These are phyloP conservation scores for Pyrenophora teres DNA, from an alignment of 2,329 filamentous ascomycete genomes.

Conservation along the genomic window DNA sequence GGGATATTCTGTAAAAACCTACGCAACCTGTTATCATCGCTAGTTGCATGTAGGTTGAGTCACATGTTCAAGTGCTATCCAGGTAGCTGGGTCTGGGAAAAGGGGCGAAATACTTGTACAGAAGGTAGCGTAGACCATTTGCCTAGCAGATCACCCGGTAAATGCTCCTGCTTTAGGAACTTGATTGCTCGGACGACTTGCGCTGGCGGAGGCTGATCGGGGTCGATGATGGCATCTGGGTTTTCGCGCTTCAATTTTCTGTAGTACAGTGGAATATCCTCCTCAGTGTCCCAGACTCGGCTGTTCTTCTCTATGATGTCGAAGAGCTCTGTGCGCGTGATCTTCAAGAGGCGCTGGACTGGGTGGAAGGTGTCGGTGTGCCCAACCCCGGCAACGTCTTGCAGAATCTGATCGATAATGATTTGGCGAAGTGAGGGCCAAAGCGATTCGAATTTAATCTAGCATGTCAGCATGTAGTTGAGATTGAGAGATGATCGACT, in stretches of 20 bases:
- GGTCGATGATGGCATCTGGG: slow-evolving; percentile 20
- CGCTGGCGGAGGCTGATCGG: slow-evolving; percentile 16
- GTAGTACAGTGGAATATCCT: slow-evolving; percentile 16
- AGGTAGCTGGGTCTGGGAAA: no score
- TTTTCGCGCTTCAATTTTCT: slow-evolving; percentile 8
- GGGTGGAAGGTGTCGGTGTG: slow-evolving; percentile 12
- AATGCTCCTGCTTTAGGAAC: slow-evolving; percentile 22
- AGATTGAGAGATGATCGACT: neutral
- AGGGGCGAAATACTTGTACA: slow-evolving; percentile 10
- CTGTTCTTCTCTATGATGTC: slow-evolving; percentile 16
- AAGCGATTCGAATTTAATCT: slow-evolving; percentile 22
- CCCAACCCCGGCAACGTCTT: slow-evolving; percentile 2
- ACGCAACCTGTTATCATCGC: no score
- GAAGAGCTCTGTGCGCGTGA: slow-evolving; percentile 6
- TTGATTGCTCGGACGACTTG: slow-evolving; percentile 19
- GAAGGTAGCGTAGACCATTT: slow-evolving; percentile 18
- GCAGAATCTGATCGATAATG: slow-evolving; percentile 26
- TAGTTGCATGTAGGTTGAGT: no score
- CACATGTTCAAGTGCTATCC: no score
- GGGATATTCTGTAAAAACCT: neutral
- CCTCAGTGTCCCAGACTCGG: slow-evolving; percentile 2
- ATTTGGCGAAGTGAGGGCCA: slow-evolving; percentile 22
- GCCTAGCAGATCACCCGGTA: slow-evolving; percentile 23
- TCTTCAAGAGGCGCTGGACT: slow-evolving; percentile 15
- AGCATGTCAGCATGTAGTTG: neutral